Conservation (phyloP, 140 eudicot species). For the Stevia rebaudiana region DNA sequence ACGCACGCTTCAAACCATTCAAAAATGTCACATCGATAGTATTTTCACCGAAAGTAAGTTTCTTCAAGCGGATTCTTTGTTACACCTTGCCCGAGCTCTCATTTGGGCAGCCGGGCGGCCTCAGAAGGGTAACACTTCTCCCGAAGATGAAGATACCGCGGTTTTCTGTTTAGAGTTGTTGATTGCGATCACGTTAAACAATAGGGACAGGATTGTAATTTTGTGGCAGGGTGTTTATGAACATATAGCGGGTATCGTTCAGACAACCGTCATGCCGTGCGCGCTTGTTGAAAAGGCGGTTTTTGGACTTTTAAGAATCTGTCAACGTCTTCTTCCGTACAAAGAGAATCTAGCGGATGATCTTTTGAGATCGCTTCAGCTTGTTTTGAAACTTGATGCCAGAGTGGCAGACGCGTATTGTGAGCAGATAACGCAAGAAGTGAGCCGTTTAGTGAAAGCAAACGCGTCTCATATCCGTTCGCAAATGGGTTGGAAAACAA, state of each 20-base stretch:
- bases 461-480: constrained; percentile 79
- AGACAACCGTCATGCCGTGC: constrained; percentile 84
- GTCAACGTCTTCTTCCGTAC: constrained; percentile 87
- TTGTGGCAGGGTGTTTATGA: constrained; percentile 97
- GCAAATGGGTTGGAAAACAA: constrained; percentile 86
- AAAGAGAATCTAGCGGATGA: constrained; percentile 93
- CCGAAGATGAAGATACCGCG: constrained; percentile 93
- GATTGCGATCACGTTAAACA: constrained; percentile 82
- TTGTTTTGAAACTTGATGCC: constrained; percentile 81
- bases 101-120: constrained; percentile 96
- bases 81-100: constrained; percentile 86
- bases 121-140: constrained; percentile 69
- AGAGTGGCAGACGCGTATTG: constrained; percentile 91
- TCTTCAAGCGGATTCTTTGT: constrained; percentile 72
- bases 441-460: constrained; percentile 73
- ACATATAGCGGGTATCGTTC: constrained; percentile 79
- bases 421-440: constrained; percentile 91
- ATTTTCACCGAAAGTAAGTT: constrained; percentile 91
- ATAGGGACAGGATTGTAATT: constrained; percentile 81
- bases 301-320: constrained; percentile 81
- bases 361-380: constrained; percentile 73
- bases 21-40: constrained; percentile 86
- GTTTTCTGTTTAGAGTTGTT: constrained; percentile 87
- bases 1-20: constrained; percentile 82
- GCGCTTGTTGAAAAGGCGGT: constrained; percentile 95